These are phyloP conservation scores for Kingdonia uniflora DNA, from an alignment of 164 flowering plant species.

Conservation along the genomic window DNA sequence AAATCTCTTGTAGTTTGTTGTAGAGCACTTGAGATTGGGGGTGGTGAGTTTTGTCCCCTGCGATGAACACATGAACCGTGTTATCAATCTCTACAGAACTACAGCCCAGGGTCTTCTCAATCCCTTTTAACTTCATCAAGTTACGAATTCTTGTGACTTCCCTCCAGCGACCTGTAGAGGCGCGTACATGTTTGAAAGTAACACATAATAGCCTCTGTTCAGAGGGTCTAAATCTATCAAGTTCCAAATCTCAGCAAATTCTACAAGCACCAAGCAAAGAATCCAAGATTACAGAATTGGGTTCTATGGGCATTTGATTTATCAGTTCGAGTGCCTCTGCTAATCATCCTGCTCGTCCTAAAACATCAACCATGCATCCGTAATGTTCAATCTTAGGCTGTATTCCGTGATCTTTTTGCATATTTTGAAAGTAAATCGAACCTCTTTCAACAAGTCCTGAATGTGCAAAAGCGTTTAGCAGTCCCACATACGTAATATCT, in stretches of 20 bases:
- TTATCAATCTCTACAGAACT: conserved; percentile 20
- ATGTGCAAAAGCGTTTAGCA: conserved; percentile 19
- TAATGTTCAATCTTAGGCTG: conserved; percentile 11
- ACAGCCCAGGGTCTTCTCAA: conserved; percentile 17
- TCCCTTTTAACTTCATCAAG: conserved; percentile 19
- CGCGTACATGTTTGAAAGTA: conserved; percentile 26
- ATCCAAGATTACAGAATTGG: conserved; percentile 14
- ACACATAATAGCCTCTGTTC: conserved; percentile 21
- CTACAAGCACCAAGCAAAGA: conserved; percentile 15
- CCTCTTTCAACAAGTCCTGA: conserved; percentile 16
- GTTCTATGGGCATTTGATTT: conserved; percentile 14
- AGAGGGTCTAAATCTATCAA: conserved; percentile 17
- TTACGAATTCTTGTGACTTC: conserved; percentile 15
- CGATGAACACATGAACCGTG: conserved; percentile 17
- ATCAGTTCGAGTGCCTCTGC: conserved; percentile 11
- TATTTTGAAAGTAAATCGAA: conserved; percentile 9
- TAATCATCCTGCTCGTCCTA: conserved; percentile 7
- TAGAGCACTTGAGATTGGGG: conserved; percentile 12
- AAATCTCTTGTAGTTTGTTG: conserved; percentile 16
- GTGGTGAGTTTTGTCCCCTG: conserved; percentile 20
- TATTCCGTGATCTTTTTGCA: conserved; percentile 12
- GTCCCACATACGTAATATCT: conserved; percentile 20
- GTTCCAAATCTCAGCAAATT: conserved; percentile 10
- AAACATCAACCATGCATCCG: conserved; percentile 13
- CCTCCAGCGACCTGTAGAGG: conserved; percentile 14